Base-by-base conservation (phyloP, 2,329 filamentous ascomycete genomes). In the Ilyonectria destructans region DNA sequence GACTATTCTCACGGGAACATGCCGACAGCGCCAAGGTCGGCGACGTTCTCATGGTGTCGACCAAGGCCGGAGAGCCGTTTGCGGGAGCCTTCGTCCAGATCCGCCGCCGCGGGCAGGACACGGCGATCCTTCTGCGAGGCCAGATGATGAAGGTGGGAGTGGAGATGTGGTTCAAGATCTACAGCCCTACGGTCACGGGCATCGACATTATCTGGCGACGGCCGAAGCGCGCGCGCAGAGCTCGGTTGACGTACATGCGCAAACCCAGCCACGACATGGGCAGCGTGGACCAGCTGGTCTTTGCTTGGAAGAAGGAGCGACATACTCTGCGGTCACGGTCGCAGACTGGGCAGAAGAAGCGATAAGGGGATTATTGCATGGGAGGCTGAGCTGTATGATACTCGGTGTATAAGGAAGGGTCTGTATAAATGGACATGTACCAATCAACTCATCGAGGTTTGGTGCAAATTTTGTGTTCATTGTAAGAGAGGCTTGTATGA, bases 141-240 rank as follows among this genome's bases (percentile, higher is more conserved):
- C 91, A 97, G 79, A 85, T 99, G 75, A 95, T 94, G 73, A 90
- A 93, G 75, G 90, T 97, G 7, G 93, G 94, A 68, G 94, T 97
- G 68, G 96, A 99, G 88, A 96, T 97, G 94, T 97, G 94, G 91
- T 95, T 93, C 83, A 99, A 99, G 87, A 87, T 98, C 67, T 98
- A 96, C 86, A 93, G 90, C 78, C 96, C 96, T 68, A 92, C 93
- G 78, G 92, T 98, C 35, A 90, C 93, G 79, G 94, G 93, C 71
- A 94, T 99, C 77, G 96, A 99, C 84, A 92, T 99, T 75, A 93
- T 98, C 81, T 94, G 97, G 89, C 87, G 96, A 76, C 88, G 90
- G 71, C 88, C 89, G 78, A 96, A 95, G 91, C 90, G 94, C 81
- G 94, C 94, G 72, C 91, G 95, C 80, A 90, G 96, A 77, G 96